These are phyloP conservation scores for Paratinospora sagittata DNA, from an alignment of 164 flowering plant species.

Conservation along the genomic window DNA sequence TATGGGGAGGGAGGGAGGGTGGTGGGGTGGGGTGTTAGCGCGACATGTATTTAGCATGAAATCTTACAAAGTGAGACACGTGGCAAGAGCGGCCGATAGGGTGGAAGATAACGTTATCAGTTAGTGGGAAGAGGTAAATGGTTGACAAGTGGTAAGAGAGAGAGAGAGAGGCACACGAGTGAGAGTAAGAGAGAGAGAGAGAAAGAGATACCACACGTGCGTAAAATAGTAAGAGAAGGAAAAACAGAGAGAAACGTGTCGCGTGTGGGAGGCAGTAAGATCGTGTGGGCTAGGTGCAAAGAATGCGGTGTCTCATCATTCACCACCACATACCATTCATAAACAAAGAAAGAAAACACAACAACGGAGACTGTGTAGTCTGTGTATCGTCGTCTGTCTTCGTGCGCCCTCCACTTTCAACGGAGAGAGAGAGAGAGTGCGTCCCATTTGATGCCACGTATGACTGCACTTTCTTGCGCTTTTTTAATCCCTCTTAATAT, in stretches of 20 bases:
- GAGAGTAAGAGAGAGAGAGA: not conserved
- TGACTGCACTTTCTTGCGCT: too few relatives aligned
- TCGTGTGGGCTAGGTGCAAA: not conserved
- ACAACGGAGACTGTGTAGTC: too few relatives aligned
- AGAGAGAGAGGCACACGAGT: not conserved
- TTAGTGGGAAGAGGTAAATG: too few relatives aligned
- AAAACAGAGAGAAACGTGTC: slow-evolving; percentile 7
- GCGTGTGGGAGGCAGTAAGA: not conserved
- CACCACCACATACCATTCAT: too few relatives aligned
- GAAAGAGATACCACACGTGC: not conserved
- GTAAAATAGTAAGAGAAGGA: not conserved
- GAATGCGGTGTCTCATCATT: not conserved
- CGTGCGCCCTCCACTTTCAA: not conserved
- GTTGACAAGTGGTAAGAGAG: too few relatives aligned
- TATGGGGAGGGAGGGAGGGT: too few relatives aligned
- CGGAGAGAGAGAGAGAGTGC: too few relatives aligned
- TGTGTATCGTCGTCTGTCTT: not conserved
- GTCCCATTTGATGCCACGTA: too few relatives aligned
- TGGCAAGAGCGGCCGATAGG: not conserved
- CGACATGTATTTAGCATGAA: not conserved
- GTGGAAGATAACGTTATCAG: not conserved
- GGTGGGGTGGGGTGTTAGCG: too few relatives aligned
- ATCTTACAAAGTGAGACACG: not conserved
- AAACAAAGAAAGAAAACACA: too few relatives aligned
- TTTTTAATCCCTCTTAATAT: too few relatives aligned